Evolutionary conservation across 257 asterid species (phyloP), one percentile per base, ranked within the genome.

Genomic region (Capsicum baccatum): DNA sequence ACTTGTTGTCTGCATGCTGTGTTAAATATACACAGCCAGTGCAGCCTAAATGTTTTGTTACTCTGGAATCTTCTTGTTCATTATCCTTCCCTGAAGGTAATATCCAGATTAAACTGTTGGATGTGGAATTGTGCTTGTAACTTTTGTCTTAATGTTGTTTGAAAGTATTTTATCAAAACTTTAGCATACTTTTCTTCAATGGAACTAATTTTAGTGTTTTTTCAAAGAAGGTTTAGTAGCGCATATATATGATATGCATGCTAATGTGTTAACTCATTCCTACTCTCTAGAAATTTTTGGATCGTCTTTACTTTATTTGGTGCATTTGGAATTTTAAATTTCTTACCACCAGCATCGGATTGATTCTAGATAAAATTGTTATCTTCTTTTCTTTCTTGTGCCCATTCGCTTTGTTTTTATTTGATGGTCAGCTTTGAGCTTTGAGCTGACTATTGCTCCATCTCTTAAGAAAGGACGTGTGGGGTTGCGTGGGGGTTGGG

Each of bases 231-330:
- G 19, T 33, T 54, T 55, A 78, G 50, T 78, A 15, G 82, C 82
- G 82, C 82, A 14, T 78, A 33, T 78, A 78, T 78, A 78, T 78
- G 66, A 78, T 33, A 9, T 54, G 82, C 66, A 78, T 78, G 82
- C 82, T 54, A 78, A 54, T 78, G 64, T 52, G 82, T 54, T 33
- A 78, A 54, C 50, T 78, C 64, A 14, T 78, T 78, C 50, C 33
- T 78, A 13, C 64, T 54, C 33, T 54, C 8, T 39, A 14, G 64
- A 54, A 50, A 54, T 13, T 78, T 54, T 78, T 78, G 64, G 48
- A 54, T 54, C 33, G 19, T 54, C 26, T 78, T 35, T 78, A 33
- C 82, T 4, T 21, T 54, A 78, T 14, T 54, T 14, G 82, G 48
- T 78, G 54, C 21, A 26, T 78, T 54, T 54, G 19, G 16, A 3